Percentiles rank a stretch among this genome's conserved stretches.
These are phyloP conservation scores for Trichophyton verrucosum DNA, from an alignment of 2,329 filamentous ascomycete genomes.

Conservation along the genomic window DNA sequence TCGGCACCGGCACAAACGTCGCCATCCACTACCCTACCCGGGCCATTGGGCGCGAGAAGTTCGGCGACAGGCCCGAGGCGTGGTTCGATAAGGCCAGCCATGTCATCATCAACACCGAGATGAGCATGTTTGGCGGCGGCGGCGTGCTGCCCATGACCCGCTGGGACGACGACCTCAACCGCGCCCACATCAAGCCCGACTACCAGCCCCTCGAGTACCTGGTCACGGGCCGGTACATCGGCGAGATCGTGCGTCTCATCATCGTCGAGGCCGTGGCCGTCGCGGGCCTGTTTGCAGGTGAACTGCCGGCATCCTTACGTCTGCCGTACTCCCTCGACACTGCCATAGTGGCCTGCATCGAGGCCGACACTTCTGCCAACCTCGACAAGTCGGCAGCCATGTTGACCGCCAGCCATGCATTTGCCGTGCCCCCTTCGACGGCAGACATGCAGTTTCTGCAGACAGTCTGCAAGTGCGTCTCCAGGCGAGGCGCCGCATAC, in stretches of 20 bases:
- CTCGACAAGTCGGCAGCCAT: conserved; percentile 31
- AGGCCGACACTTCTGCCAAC: conserved; percentile 33
- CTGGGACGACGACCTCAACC: conserved; percentile 51
- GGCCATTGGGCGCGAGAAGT: conserved; percentile 44
- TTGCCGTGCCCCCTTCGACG: conserved; percentile 33
- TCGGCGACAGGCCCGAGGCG: conserved; percentile 40
- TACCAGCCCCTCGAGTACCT: conserved; percentile 56
- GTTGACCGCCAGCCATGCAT: conserved; percentile 41
- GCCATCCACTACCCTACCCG: conserved; percentile 48
- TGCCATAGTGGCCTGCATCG: conserved; percentile 45
- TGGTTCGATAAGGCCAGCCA: conserved; percentile 47
- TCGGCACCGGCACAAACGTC: conserved; percentile 54
- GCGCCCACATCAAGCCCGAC: conserved; percentile 44
- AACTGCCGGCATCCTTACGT: conserved; percentile 43
- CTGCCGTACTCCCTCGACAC: conserved; percentile 49
- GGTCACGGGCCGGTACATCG: conserved; percentile 51
- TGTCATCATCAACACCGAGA: conserved; percentile 53
- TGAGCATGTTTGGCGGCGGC: conserved; percentile 54
- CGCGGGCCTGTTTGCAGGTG: conserved; percentile 44
- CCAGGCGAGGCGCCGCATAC: conserved; percentile 48
- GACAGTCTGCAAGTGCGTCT: conserved; percentile 41
- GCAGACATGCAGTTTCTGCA: conserved; percentile 45
- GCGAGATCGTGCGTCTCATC: conserved; percentile 50
- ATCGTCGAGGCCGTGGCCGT: conserved; percentile 47
- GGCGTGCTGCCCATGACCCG: conserved; percentile 45